Base-by-base conservation (phyloP, 768 basidiomycete genomes). In the Suillus decipiens region DNA sequence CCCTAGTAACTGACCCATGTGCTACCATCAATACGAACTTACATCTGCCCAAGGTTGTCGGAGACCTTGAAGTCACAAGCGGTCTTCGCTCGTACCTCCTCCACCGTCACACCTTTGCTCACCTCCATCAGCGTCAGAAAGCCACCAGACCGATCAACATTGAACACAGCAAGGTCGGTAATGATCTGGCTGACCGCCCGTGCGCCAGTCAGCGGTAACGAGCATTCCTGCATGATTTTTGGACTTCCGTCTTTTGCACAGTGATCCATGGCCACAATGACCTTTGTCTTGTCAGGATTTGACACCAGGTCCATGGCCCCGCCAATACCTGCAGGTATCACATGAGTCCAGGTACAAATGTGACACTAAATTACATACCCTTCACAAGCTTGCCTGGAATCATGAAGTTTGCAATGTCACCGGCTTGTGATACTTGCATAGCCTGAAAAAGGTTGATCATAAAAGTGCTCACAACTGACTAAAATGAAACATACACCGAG, bases 381-480 rank as follows among this genome's bases (percentile, higher is more conserved):
- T 89, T 90, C 55, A 92, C 81, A 76, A 92, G 85, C 78, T 95
- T 94, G 14, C 92, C 92, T 17, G 93, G 94, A 68, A 95, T 93
- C 93, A 95, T 96, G 75, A 92, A 96, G 80, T 96, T 96, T 65
- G 94, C 94, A 68, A 96, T 88, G 75, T 96, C 93, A 57, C 92
- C 93, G 0, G 85, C 84, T 67, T 89, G 86, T 0, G 92, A 92
- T 37, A 96, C 94, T 82, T 95, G 89, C 90, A 96, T 91, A 14
- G 92, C 91, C 89, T 91, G 64, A 6, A 24, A 43, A 61, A 56
- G 47, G 31, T 22, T 15, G 41, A 41, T 55, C 55, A 39, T 14
- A 67, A 14, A 34, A 61, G 15, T 36, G 33, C 60, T 22, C 55
- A 53, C 51, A 54, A 31, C 37, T 55, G 53, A 56, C 17, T 5